Base-by-base conservation (phyloP, 169 alveolate genomes). In the Theileria sp. region DNA sequence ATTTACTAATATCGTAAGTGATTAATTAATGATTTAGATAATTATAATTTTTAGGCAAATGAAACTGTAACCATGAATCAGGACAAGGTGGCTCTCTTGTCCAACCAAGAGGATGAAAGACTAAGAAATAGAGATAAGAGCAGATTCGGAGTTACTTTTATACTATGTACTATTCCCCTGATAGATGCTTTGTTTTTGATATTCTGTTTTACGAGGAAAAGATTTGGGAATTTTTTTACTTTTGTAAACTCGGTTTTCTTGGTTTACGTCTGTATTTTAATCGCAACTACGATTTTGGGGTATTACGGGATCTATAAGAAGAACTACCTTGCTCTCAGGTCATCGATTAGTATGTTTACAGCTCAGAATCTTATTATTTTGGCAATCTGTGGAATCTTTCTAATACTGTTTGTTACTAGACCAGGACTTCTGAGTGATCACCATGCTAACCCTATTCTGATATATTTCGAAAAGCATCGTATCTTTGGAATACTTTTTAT, bases 291-390 rank as follows among this genome's bases (percentile, higher is more conserved):
- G 9, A 10, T 64, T 15, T n/a, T 38, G 26, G 72, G 72, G 23
- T 64, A 64, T 38, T 64, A 64, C 21, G 72, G 72, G 51, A 21
- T 64, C 3, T 64, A n/a, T 7, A 64, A 13, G 72, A 15, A 64
- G 21, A 64, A 64, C 50, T 15, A 64, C 72, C 32, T 21, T 10
- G 72, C 72, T 15, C 72, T 64, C 54, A 64, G 72, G 72, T n/a
- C 72, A 5, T 64, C 72, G 3, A 64, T 64, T 9, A 64, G 44
- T 21, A 17, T 64, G 44, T 64, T 64, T 21, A 64, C 72, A 10
- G 13, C 38, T 21, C 72, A 64, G 72, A 64, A 64, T 21, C 72
- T 64, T 5, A n/a, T 64, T 32, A 64, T 64, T 7, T 38, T 64
- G 51, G 13, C 38, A 32, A 25, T 64, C 9, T 64, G 54, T 25